Percentiles rank a stretch among this genome's conserved stretches.
Conservation (phyloP, 345 rosid genomes). For the Rhizophora mangle region DNA sequence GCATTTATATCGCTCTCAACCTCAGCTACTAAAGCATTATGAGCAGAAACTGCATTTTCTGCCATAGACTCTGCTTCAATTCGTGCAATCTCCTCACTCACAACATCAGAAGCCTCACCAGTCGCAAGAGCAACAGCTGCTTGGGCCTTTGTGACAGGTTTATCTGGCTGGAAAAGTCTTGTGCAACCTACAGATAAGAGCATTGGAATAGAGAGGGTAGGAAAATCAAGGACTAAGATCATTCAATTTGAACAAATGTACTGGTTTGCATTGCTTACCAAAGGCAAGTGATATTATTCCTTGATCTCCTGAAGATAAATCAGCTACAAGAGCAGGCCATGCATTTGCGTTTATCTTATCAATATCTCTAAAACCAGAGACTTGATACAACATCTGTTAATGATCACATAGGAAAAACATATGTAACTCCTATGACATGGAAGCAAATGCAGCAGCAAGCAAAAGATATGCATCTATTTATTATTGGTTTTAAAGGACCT, state of each 20-base stretch:
- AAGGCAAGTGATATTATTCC: conserved; percentile 86
- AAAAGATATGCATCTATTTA: neutral
- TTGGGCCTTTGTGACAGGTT: conserved; percentile 96
- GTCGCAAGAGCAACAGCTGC: conserved; percentile 84
- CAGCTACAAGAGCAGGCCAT: conserved; percentile 90
- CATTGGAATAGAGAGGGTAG: neutral
- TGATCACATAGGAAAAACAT: conserved; percentile 11
- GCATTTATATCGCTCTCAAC: conserved; percentile 78
- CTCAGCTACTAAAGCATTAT: conserved; percentile 71
- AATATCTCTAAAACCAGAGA: conserved; percentile 83
- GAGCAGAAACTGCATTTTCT: conserved; percentile 75
- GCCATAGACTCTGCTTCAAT: conserved; percentile 92
- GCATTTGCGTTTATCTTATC: conserved; percentile 83
- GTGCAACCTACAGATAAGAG: conserved; percentile 54
- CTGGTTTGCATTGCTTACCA: conserved; percentile 51
- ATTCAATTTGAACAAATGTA: conserved; percentile 14
- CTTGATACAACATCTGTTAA: conserved; percentile 52
- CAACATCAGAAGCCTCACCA: conserved; percentile 76
- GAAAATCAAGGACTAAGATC: conserved; percentile 18
- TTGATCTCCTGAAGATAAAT: conserved; percentile 76
- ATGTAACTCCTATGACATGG: neutral
- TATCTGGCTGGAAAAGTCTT: conserved; percentile 81
- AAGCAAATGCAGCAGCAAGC: neutral
- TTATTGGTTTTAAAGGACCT: conserved; percentile 38
- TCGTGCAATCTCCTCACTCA: conserved; percentile 84